A percentile compares a stretch with the other conserved stretches of the same genome.
Evolutionary conservation across 2,329 filamentous ascomycete species (phyloP).

Genomic region (Aspergillus ochraceus): DNA sequence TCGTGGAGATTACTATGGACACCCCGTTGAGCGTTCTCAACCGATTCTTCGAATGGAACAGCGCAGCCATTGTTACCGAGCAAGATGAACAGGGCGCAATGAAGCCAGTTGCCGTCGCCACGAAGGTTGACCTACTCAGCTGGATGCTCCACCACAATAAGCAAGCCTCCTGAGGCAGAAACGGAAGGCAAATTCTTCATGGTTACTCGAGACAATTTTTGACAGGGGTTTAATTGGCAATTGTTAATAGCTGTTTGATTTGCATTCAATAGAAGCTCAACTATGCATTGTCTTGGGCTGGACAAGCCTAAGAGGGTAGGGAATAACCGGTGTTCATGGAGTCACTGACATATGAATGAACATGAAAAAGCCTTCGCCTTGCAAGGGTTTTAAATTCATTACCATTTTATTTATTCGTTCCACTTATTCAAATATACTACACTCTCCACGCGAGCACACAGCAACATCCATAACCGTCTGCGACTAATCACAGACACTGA

Average conservation of each 20-base stretch:
- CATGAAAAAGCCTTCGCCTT: not conserved
- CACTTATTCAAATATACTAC: not conserved
- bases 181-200: not conserved
- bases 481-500: constrained; percentile 60
- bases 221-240: not conserved
- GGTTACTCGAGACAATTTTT: not conserved
- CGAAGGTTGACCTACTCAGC: constrained; percentile 91
- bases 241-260: not conserved
- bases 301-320: not conserved
- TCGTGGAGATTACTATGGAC: constrained; percentile 91
- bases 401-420: not conserved
- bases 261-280: not conserved
- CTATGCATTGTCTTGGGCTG: not conserved
- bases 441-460: not conserved
- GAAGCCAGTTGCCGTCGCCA: constrained; percentile 87
- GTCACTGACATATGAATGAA: not conserved
- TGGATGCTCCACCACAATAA: constrained; percentile 76
- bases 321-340: not conserved
- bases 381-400: not conserved
- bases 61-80: constrained; percentile 90
- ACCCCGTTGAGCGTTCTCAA: constrained; percentile 81
- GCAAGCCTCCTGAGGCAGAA: constrained; percentile 11
- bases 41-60: constrained; percentile 98
- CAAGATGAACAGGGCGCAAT: constrained; percentile 58
- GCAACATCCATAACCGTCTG: not conserved